These are phyloP conservation scores for Haplographium delicatum DNA, from an alignment of 495 filamentous ascomycete species.

Conservation along the genomic window DNA sequence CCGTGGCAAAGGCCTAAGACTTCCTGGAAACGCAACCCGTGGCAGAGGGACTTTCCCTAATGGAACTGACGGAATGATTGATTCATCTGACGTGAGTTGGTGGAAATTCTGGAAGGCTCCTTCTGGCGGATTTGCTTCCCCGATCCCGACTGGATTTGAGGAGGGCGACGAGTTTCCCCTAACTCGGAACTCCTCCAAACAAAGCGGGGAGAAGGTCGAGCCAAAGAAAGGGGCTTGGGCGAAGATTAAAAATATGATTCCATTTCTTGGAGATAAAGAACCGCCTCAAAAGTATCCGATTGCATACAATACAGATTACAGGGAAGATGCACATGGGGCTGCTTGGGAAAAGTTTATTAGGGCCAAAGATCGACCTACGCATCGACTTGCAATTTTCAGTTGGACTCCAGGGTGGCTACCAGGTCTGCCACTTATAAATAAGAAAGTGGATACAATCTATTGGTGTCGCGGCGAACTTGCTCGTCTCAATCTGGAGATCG, in stretches of 20 bases:
- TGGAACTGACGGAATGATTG: conserved; percentile 14
- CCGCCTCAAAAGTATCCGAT: conserved; percentile 56
- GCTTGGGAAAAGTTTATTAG: conserved; percentile 84
- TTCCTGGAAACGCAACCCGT: conserved; percentile 20
- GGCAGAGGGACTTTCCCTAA: not conserved
- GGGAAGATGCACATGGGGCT: conserved; percentile 59
- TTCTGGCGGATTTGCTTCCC: conserved; percentile 45
- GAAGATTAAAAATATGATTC: conserved; percentile 37
- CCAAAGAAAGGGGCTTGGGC: conserved; percentile 39
- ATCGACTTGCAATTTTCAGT: conserved; percentile 72
- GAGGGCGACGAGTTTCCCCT: conserved; percentile 27
- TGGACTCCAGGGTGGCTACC: conserved; percentile 72
- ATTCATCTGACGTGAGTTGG: conserved; percentile 28
- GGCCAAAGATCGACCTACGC: conserved; percentile 77
- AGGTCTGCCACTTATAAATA: conserved; percentile 70
- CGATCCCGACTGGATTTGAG: conserved; percentile 44
- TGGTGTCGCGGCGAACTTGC: conserved; percentile 86
- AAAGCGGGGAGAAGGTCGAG: conserved; percentile 29
- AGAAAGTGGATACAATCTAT: conserved; percentile 94
- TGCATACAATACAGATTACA: conserved; percentile 61
- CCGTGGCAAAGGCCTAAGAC: not conserved
- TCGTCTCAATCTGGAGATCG: conserved; percentile 86
- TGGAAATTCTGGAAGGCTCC: conserved; percentile 53
- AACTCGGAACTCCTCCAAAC: conserved; percentile 9
- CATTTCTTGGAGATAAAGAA: conserved; percentile 34